These are phyloP conservation scores for Raphanus hybrid DNA, from an alignment of 441 rosid species.

Conservation along the genomic window DNA sequence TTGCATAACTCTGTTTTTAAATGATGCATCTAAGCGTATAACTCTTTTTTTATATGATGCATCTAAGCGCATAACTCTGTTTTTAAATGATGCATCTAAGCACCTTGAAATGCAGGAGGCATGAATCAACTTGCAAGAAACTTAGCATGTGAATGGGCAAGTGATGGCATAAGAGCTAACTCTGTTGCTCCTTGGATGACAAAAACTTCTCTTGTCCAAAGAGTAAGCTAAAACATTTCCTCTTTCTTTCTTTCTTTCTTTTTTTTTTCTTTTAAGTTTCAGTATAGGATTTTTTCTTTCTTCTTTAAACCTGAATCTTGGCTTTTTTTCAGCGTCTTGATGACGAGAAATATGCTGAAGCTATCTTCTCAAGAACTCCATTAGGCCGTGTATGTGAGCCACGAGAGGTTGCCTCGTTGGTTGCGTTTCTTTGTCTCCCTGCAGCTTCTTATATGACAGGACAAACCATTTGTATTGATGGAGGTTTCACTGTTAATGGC, in stretches of 20 bases:
- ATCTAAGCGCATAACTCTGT: no score
- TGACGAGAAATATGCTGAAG: slow-evolving; percentile 3
- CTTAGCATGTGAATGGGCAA: neutral
- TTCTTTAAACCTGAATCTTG: neutral
- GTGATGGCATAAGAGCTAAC: neutral
- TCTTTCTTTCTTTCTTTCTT: neutral
- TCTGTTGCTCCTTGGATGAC: neutral
- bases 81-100: no score
- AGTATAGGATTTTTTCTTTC: no score
- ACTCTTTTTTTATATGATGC: no score
- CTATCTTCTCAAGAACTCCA: slow-evolving; percentile 40
- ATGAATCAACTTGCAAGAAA: no score
- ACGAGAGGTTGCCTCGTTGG: slow-evolving; percentile 42
- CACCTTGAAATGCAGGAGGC: no score
- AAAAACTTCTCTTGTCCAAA: neutral
- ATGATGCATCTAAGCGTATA: no score
- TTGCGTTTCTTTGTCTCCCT: slow-evolving; percentile 44
- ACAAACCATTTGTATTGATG: slow-evolving; percentile 49
- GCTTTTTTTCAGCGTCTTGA: slow-evolving; percentile 20
- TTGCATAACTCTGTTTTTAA: neutral
- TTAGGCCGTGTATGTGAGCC: slow-evolving; percentile 43
- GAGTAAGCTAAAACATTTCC: neutral
- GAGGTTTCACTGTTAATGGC: slow-evolving; percentile 44
- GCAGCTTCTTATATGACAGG: slow-evolving; percentile 37
- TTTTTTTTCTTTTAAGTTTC: no score